Conservation (phyloP, 2,329 filamentous ascomycete genomes). For the Cordyceps javanica region DNA sequence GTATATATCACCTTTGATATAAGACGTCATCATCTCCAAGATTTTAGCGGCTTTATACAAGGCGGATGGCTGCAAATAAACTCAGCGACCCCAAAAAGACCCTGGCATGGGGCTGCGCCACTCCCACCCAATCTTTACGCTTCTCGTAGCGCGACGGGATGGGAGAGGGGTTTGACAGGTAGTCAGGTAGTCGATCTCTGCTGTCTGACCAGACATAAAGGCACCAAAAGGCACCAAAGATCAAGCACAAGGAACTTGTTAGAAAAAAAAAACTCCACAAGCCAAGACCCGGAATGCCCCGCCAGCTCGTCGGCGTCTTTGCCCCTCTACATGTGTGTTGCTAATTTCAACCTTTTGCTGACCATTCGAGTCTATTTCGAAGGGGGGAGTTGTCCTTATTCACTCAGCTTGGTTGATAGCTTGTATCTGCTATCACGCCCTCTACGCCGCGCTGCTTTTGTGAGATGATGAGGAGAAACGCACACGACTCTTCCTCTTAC, state of each 20-base stretch:
- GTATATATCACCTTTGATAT: no score
- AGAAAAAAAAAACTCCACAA: slow-evolving; percentile 5
- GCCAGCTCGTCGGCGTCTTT: not conserved
- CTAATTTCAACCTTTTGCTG: not conserved
- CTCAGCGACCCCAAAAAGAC: not conserved
- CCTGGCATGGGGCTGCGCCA: no score
- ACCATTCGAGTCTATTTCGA: no score
- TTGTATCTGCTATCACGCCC: not conserved
- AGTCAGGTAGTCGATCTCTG: no score
- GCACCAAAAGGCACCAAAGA: not conserved
- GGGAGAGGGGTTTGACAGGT: no score
- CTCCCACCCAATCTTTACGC: not conserved
- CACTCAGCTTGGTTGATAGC: not conserved
- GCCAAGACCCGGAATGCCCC: not conserved
- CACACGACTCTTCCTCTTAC: not conserved
- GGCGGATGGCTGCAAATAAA: not conserved
- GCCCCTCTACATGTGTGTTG: not conserved
- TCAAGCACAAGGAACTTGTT: not conserved
- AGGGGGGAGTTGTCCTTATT: no score
- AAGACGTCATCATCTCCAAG: no score
- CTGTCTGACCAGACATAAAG: not conserved
- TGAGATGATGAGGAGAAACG: slow-evolving; percentile 5
- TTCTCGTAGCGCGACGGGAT: not conserved
- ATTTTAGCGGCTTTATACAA: no score
- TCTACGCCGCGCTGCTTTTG: not conserved